phyloP scores from a whole-genome alignment of 192 early-diverging fungal species.

The Coemansia sp. region DNA sequence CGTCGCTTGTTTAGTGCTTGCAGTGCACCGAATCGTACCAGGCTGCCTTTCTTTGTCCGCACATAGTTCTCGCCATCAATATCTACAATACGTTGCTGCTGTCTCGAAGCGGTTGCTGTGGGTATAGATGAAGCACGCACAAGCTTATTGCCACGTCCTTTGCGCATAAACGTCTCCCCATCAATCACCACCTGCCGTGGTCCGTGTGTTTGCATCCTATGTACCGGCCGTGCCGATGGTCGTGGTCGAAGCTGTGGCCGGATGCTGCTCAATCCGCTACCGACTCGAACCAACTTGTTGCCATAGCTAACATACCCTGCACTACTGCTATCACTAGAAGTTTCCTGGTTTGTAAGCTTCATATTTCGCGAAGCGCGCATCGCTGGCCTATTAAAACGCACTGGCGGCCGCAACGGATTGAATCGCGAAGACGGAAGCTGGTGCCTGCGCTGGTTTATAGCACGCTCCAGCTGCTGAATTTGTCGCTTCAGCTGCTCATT shows the following conservation, averaged over 20 bases:
- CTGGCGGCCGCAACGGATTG: slow-evolving; percentile 24
- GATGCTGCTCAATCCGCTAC: slow-evolving; percentile 8
- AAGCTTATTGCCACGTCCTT: slow-evolving; percentile 42
- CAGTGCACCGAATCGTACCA: slow-evolving; percentile 34
- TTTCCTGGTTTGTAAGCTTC: slow-evolving; percentile 25
- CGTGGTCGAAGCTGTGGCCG: slow-evolving; percentile 1
- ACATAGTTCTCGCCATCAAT: slow-evolving; percentile 45
- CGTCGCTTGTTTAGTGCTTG: slow-evolving; percentile 7
- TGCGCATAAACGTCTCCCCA: slow-evolving; percentile 32
- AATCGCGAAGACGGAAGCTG: slow-evolving; percentile 10
- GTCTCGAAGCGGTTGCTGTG: neutral
- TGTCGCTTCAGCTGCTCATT: slow-evolving; percentile 37
- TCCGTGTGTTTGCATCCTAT: neutral
- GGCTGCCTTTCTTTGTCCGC: slow-evolving; percentile 36
- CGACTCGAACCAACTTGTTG: slow-evolving; percentile 48
- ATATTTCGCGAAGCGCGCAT: slow-evolving; percentile 39
- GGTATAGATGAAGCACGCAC: slow-evolving; percentile 20
- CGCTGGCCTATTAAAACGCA: neutral
- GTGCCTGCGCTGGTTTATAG: slow-evolving; percentile 20
- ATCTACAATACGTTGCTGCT: slow-evolving; percentile 15
- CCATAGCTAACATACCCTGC: slow-evolving; percentile 23
- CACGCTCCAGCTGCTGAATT: slow-evolving; percentile 32
- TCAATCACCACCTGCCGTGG: slow-evolving; percentile 20
- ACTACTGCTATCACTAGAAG: neutral
- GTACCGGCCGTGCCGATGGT: neutral